Percentiles rank a stretch among this genome's conserved stretches.
These are phyloP conservation scores for Cladosporium sphaerospermum DNA, from an alignment of 2,329 filamentous ascomycete species.

Conservation along the genomic window DNA sequence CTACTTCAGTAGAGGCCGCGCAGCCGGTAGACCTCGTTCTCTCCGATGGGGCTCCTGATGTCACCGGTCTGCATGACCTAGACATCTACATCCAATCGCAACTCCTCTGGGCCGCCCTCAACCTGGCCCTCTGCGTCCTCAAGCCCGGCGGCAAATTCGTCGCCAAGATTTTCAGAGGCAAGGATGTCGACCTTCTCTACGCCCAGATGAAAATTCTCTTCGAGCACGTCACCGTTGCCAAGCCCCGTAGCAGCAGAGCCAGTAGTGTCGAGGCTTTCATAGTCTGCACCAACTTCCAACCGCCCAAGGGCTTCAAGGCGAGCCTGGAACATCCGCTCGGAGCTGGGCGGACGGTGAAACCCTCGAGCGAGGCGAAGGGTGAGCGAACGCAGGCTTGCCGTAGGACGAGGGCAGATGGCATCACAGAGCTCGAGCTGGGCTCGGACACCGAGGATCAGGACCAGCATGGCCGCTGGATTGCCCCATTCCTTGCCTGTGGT, in stretches of 20 bases:
- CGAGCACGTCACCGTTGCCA: conserved; percentile 78
- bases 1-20: conserved; percentile 44
- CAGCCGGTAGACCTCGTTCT: conserved; percentile 88
- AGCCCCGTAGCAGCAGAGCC: conserved; percentile 87
- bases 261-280: conserved; percentile 97
- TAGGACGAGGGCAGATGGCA: conserved; percentile 39
- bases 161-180: conserved; percentile 92
- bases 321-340: conserved; percentile 71
- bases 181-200: conserved; percentile 92
- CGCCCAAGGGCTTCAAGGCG: conserved; percentile 67
- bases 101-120: conserved; percentile 86
- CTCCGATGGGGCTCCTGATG: conserved; percentile 91
- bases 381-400: conserved; percentile 22
- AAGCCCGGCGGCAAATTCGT: conserved; percentile 93
- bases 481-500: conserved; percentile 93
- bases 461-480: conserved; percentile 67
- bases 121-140: conserved; percentile 86
- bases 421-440: conserved; percentile 42
- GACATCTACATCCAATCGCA: conserved; percentile 98
- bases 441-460: conserved; percentile 37
- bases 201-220: conserved; percentile 93
- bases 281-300: conserved; percentile 83
- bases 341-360: conserved; percentile 50
- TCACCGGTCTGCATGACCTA: conserved; percentile 92
- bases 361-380: neutral